Evolutionary conservation across 441 rosid genomes (phyloP).

Genomic region (Brassica hybrid): DNA sequence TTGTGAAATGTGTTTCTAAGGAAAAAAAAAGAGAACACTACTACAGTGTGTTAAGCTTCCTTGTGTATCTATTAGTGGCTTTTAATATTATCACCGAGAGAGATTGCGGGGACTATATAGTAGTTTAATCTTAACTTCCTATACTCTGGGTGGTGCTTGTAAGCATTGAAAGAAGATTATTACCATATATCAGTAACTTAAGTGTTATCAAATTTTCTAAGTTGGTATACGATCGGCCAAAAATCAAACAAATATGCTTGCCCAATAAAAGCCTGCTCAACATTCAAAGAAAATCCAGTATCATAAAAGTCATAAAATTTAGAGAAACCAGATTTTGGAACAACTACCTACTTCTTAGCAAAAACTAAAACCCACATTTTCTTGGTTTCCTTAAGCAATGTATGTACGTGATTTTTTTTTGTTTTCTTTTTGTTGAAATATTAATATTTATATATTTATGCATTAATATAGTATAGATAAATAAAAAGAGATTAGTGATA

Average conservation of each 20-base stretch:
- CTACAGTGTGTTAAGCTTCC: slow-evolving; percentile 13
- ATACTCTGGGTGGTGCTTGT: slow-evolving; percentile 24
- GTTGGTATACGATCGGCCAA: not conserved
- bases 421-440: too few species aligned
- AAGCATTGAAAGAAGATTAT: slow-evolving; percentile 16
- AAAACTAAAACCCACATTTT: not conserved
- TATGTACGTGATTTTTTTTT: not conserved
- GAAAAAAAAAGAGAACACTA: not conserved
- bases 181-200: not conserved
- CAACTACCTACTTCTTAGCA: too few species aligned
- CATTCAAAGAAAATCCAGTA: not conserved
- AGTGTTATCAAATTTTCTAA: not conserved
- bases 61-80: slow-evolving; percentile 26
- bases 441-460: not conserved
- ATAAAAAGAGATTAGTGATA: not conserved
- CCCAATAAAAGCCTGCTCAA: not conserved
- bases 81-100: not conserved
- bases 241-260: not conserved
- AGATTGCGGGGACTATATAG: not conserved
- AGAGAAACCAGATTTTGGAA: not conserved
- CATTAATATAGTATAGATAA: too few species aligned
- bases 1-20: slow-evolving; percentile 46
- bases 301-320: too few species aligned
- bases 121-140: not conserved
- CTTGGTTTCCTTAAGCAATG: not conserved